Percentiles rank a stretch among this genome's conserved stretches.
phyloP scores from a whole-genome alignment of 148 eudicot genomes.

The Beta vulgaris region DNA sequence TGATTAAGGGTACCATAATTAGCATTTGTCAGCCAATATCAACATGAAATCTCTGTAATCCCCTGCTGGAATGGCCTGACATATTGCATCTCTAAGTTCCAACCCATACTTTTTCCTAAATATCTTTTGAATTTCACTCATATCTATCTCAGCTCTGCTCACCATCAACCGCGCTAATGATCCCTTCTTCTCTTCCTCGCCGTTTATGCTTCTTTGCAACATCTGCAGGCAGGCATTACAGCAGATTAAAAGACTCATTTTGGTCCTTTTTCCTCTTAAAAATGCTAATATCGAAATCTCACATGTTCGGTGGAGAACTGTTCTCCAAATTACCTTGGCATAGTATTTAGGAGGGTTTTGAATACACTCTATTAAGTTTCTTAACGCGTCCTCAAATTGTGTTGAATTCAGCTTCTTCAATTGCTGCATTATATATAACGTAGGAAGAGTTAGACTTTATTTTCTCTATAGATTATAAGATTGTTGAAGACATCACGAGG shows the following conservation, averaged over 20 bases:
- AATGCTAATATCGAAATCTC: too few relatives aligned
- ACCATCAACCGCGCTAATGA: slow-evolving; percentile 49
- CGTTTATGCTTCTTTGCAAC: slow-evolving; percentile 29
- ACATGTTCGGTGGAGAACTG: too few relatives aligned
- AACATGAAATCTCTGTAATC: slow-evolving; percentile 35
- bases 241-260: not conserved
- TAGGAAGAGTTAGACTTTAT: not conserved
- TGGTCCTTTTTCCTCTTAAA: too few relatives aligned
- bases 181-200: slow-evolving; percentile 21
- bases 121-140: slow-evolving; percentile 50
- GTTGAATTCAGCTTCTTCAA: slow-evolving; percentile 43
- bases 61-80: slow-evolving; percentile 35
- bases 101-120: slow-evolving; percentile 36
- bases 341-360: slow-evolving; percentile 58
- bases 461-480: too few relatives aligned
- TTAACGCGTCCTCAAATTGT: slow-evolving; percentile 58
- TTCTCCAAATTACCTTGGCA: slow-evolving; percentile 77
- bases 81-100: slow-evolving; percentile 38
- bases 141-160: slow-evolving; percentile 63
- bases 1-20: not conserved
- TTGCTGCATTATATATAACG: slow-evolving; percentile 33
- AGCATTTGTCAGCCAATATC: slow-evolving; percentile 29
- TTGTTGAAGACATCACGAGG: too few relatives aligned
- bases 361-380: slow-evolving; percentile 47
- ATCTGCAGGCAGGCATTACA: slow-evolving; percentile 22